These are phyloP conservation scores for Bombardia bombarda DNA, from an alignment of 495 filamentous ascomycete genomes.

Conservation along the genomic window DNA sequence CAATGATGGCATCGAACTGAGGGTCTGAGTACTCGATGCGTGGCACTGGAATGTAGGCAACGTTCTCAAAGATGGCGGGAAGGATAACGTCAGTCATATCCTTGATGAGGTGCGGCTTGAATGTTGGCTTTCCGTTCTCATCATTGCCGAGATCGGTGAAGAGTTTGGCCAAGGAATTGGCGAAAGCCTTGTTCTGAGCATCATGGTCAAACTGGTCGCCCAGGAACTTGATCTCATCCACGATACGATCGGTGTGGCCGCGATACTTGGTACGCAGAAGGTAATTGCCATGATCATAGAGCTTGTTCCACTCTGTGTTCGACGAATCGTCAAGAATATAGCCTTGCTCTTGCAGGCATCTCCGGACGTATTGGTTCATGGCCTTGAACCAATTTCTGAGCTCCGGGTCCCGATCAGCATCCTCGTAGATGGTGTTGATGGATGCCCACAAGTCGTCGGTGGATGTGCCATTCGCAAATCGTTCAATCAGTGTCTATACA, in stretches of 20 bases:
- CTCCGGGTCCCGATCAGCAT: conserved; percentile 83
- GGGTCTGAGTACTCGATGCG: conserved; percentile 88
- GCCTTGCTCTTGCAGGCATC: conserved; percentile 79
- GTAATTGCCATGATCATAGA: conserved; percentile 83
- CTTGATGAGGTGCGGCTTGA: conserved; percentile 88
- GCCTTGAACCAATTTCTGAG: conserved; percentile 84
- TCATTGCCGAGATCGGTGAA: conserved; percentile 79
- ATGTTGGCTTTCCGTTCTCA: conserved; percentile 70
- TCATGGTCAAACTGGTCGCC: conserved; percentile 84
- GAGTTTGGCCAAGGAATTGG: conserved; percentile 66
- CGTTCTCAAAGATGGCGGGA: conserved; percentile 73
- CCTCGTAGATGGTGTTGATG: conserved; percentile 80
- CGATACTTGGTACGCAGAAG: conserved; percentile 85
- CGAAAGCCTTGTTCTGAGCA: conserved; percentile 74
- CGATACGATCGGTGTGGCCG: conserved; percentile 75
- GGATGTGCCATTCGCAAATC: conserved; percentile 92
- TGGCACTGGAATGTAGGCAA: conserved; percentile 89
- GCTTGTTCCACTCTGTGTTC: conserved; percentile 72
- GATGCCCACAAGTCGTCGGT: conserved; percentile 77
- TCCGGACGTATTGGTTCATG: conserved; percentile 68
- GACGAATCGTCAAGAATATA: conserved; percentile 80
- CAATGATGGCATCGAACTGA: conserved; percentile 77
- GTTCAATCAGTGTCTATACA: conserved; percentile 80
- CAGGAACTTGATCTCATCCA: conserved; percentile 86
- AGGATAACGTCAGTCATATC: conserved; percentile 83